A percentile compares a stretch with the other conserved stretches of the same genome.
Conservation (phyloP, 225 moss, liverwort and hornwort species). For the Pleurozium schreberi region DNA sequence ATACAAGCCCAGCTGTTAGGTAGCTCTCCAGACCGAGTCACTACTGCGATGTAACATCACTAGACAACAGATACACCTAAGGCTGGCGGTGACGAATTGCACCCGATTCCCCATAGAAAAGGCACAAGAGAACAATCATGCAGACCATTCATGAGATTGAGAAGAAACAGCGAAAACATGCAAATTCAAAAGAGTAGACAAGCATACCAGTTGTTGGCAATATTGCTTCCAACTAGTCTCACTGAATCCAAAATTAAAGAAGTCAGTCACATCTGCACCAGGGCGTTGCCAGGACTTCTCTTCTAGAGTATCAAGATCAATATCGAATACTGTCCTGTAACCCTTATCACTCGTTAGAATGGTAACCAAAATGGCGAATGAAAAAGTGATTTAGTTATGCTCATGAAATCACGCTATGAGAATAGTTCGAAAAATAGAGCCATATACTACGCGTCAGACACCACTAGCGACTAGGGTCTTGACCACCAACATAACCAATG, state of each 20-base stretch:
- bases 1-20: not conserved
- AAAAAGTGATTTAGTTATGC: not conserved
- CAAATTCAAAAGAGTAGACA: not conserved
- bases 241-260: conserved; percentile 86
- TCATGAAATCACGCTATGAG: not conserved
- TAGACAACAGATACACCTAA: not conserved
- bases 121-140: not conserved
- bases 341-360: not conserved
- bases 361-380: not conserved
- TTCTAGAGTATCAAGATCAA: conserved; percentile 89
- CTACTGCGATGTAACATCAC: not conserved
- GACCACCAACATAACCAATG: not conserved
- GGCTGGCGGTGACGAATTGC: not conserved
- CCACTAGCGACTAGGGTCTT: not conserved
- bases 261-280: conserved; percentile 86
- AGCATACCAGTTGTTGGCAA: conserved; percentile 84
- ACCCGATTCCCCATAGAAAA: not conserved
- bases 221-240: conserved; percentile 96
- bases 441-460: not conserved
- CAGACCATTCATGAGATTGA: not conserved
- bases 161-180: not conserved
- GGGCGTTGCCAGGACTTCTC: conserved; percentile 95
- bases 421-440: not conserved
- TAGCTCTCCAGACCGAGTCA: not conserved
- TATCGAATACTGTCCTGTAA: conserved; percentile 99